phyloP scores from a whole-genome alignment of 2,329 filamentous ascomycete genomes.

The Xylariaceae sp. region DNA sequence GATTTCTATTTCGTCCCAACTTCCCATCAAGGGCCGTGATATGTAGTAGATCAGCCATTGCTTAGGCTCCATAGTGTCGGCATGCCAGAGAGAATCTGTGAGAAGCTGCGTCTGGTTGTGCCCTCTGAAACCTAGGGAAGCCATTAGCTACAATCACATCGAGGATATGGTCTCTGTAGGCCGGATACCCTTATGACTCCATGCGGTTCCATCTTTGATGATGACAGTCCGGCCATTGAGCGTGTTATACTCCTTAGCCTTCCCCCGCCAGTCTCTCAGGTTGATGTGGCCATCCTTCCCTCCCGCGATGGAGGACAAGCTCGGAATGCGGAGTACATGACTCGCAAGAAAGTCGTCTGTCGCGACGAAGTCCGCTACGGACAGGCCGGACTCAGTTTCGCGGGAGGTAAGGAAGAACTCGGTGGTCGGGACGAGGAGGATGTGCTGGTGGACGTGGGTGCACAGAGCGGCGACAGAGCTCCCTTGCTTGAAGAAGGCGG shows the following conservation, averaged over 20 bases:
- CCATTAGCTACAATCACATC: conserved; percentile 13
- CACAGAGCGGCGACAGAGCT: conserved; percentile 90
- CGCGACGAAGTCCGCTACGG: conserved; percentile 72
- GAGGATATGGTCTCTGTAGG: conserved; percentile 21
- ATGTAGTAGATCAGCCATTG: conserved; percentile 98
- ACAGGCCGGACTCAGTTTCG: conserved; percentile 76
- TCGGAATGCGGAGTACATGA: conserved; percentile 85
- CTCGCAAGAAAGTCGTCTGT: conserved; percentile 95
- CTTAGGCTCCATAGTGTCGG: conserved; percentile 79
- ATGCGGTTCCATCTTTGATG: conserved; percentile 86
- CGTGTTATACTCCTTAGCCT: conserved; percentile 90
- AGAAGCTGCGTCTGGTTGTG: conserved; percentile 85
- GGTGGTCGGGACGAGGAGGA: conserved; percentile 88
- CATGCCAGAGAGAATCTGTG: conserved; percentile 79
- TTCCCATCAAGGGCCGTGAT: conserved; percentile 77
- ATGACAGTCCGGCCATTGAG: conserved; percentile 90
- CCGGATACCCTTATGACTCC: conserved; percentile 84
- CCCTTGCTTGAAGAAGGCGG: conserved; percentile 82
- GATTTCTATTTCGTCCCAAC: conserved; percentile 71
- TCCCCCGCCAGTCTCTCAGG: conserved; percentile 80
- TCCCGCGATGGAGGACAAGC: conserved; percentile 43
- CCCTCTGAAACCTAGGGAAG: conserved; percentile 71
- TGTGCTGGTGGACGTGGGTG: conserved; percentile 82
- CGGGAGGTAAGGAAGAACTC: conserved; percentile 83
- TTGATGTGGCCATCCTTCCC: conserved; percentile 56